phyloP scores from a whole-genome alignment of 495 filamentous ascomycete genomes.

The Penicillium odoratum region DNA sequence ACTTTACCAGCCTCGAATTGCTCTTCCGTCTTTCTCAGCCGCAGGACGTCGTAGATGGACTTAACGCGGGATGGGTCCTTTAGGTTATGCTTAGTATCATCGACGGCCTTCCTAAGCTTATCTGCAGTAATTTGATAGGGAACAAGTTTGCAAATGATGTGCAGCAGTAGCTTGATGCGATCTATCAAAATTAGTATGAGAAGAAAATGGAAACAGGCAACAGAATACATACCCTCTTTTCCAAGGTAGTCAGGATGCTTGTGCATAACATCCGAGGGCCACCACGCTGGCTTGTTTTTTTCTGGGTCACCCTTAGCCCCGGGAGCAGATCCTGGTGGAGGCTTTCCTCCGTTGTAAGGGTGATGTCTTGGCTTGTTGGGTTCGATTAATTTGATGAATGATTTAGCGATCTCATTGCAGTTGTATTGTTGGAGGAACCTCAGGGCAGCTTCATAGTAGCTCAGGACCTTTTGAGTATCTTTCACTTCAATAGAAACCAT shows the following conservation, averaged over 20 bases:
- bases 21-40: conserved; percentile 54
- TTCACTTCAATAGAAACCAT: conserved; percentile 41
- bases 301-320: conserved; percentile 50
- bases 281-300: conserved; percentile 73
- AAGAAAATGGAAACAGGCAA: not conserved
- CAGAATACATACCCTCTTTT: conserved; percentile 62
- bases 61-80: conserved; percentile 36
- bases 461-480: conserved; percentile 36
- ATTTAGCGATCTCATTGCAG: conserved; percentile 68
- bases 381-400: conserved; percentile 77
- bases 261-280: conserved; percentile 67
- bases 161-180: conserved; percentile 42
- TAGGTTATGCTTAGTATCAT: conserved; percentile 41
- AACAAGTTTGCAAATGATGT: conserved; percentile 47
- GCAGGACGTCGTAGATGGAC: conserved; percentile 54
- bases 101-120: conserved; percentile 42
- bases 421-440: conserved; percentile 71
- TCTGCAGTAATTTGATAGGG: conserved; percentile 38
- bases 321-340: conserved; percentile 34
- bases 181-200: conserved; percentile 22
- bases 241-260: conserved; percentile 83
- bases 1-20: conserved; percentile 52
- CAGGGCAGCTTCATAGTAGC: conserved; percentile 51
- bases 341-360: conserved; percentile 63
- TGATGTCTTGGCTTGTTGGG: conserved; percentile 73